Base-by-base conservation (phyloP, 2,329 filamentous ascomycete species). In the Phyllosticta citrichinensis region DNA sequence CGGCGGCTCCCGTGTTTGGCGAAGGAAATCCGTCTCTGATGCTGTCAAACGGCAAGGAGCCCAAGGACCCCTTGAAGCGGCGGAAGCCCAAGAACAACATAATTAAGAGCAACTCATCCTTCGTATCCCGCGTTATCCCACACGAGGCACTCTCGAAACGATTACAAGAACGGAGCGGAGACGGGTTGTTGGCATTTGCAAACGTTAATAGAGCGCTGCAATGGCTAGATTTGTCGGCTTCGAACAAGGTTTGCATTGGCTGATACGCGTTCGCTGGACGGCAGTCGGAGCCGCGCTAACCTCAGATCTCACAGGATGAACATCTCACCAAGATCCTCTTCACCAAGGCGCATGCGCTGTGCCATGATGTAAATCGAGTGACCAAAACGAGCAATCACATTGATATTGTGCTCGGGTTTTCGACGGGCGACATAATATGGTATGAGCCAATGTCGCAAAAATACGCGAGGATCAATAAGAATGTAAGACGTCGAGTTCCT, bases 31-130 rank as follows among this genome's bases (percentile, higher is more conserved):
- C 87, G 6, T 81, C 89, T 25, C 79, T 97, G 30, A 78, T 81
- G 11, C 71, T 68, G 10, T 53, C 84, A 2, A 81, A 82, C 57
- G 79, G 81, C 30, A 91, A 90, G 69, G 89, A 92, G 68, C 81
- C 83, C 51, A 85, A 83, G 65, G 79, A 81, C 64, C 77, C 78
- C 10, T 71, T 79, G 24, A 97, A 97, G 79, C 83, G 85, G 71
- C 84, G 87, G 70, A 99, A 99, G 74, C 94, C 94, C 2, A 99
- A 97, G 81, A 97, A 93, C 75, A 97, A 95, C 73, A 94, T 99
- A 73, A 87, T 93, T 58, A 99, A 99, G 80, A 97, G 91, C 77
- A 97, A 96, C 74, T 99, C 94, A 10, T 96, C 93, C 0, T 99
- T 97, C 71, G 94, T 99, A 30, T 97, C 93, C n/a, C 81, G 94